These are phyloP conservation scores for Baorangia bicolor DNA, from an alignment of 768 basidiomycete species.

Conservation along the genomic window DNA sequence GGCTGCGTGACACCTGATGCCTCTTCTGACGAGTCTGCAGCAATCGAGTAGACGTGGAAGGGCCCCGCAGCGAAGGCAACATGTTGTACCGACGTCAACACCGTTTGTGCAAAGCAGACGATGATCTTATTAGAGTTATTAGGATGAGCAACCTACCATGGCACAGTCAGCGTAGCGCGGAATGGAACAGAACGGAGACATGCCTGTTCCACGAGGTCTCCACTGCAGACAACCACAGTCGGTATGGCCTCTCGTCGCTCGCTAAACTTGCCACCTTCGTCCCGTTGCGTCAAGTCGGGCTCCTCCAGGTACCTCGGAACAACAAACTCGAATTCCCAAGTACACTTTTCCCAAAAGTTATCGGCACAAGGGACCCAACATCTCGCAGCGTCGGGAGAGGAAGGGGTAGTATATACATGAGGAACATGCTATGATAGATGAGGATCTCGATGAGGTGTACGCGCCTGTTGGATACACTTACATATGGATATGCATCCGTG, in stretches of 20 bases:
- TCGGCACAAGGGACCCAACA: constrained; percentile 99
- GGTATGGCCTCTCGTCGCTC: constrained; percentile 63
- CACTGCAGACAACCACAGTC: constrained; percentile 89
- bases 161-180: constrained; percentile 9
- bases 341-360: constrained; percentile 92
- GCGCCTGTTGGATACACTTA: constrained; percentile 41
- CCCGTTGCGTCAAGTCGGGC: constrained; percentile 32
- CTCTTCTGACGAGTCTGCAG: constrained; percentile 62
- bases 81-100: constrained; percentile 92
- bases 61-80: constrained; percentile 95
- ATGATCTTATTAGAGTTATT: constrained; percentile 92
- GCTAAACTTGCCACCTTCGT: constrained; percentile 41
- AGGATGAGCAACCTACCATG: constrained; percentile 80
- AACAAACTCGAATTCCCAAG: constrained; percentile 98
- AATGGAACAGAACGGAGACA: constrained; percentile 20
- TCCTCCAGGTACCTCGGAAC: constrained; percentile 84
- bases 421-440: constrained; percentile 69
- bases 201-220: constrained; percentile 93
- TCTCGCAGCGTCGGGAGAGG: constrained; percentile 86
- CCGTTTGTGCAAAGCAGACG: constrained; percentile 85
- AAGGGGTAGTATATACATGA: constrained; percentile 88
- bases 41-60: constrained; percentile 75
- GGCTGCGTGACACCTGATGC: constrained; percentile 63
- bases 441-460: constrained; percentile 10
- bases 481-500: constrained; percentile 80